A percentile compares a stretch with the other conserved stretches of the same genome.
These are phyloP conservation scores for Centaurea solstitialis DNA, from an alignment of 129 eudicot genomes.

Conservation along the genomic window DNA sequence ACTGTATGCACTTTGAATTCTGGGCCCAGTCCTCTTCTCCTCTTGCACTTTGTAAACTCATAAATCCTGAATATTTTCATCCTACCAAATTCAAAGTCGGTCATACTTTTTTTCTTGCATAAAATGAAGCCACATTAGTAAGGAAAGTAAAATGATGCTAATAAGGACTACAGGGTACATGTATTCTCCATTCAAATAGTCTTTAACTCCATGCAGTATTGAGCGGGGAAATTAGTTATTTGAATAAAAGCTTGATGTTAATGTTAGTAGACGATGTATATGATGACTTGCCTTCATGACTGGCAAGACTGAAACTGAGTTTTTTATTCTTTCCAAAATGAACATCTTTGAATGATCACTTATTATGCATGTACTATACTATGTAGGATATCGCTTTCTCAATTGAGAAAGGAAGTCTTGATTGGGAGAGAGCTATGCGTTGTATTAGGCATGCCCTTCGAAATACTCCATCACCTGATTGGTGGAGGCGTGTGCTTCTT, in stretches of 20 bases:
- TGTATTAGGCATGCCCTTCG: slow-evolving; percentile 93
- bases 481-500: slow-evolving; percentile 96
- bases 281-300: neutral
- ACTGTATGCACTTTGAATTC: no score
- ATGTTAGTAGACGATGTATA: neutral
- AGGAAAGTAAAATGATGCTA: neutral
- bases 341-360: neutral
- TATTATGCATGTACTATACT: neutral
- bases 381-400: slow-evolving; percentile 83
- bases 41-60: no score
- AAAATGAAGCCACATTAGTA: no score
- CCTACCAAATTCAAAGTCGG: no score
- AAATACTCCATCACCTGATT: slow-evolving; percentile 93
- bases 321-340: neutral
- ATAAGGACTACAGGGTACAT: neutral
- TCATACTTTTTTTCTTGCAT: no score
- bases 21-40: no score
- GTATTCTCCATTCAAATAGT: neutral
- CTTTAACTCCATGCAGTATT: neutral
- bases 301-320: neutral
- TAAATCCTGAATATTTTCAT: no score
- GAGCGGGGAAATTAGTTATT: neutral
- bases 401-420: slow-evolving; percentile 83
- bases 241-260: neutral
- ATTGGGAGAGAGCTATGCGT: slow-evolving; percentile 93